These are phyloP conservation scores for Alopecurus myosuroides DNA, from an alignment of 176 grass and related monocot species.

Conservation along the genomic window DNA sequence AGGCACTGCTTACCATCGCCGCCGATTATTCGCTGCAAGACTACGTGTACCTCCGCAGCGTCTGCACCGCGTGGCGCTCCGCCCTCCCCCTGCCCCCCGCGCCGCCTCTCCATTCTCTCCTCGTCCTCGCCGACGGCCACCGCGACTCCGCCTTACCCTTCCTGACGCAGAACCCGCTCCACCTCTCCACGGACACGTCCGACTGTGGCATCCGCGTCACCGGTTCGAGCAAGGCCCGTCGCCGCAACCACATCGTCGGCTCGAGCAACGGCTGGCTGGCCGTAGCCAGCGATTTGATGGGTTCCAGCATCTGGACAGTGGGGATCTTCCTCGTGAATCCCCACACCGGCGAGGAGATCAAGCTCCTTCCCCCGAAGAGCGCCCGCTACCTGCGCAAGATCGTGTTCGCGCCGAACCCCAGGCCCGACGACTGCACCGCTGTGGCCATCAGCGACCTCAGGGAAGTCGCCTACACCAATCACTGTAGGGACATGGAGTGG, in stretches of 20 bases:
- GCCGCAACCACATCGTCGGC: background rate
- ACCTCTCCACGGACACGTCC: background rate
- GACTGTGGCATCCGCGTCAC: background rate
- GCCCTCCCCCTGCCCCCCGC: background rate
- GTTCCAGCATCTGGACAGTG: background rate
- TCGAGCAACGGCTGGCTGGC: background rate
- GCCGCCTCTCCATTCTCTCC: background rate
- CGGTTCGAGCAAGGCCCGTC: background rate
- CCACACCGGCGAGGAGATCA: background rate
- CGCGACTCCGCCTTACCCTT: too few relatives aligned
- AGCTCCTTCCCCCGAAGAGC: background rate
- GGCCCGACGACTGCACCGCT: background rate
- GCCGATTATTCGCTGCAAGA: background rate
- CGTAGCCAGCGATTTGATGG: background rate
- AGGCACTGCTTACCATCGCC: background rate
- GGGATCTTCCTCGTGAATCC: background rate
- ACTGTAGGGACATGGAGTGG: background rate
- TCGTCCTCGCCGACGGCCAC: background rate
- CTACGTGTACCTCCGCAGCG: background rate
- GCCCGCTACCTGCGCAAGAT: background rate
- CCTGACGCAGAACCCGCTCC: background rate
- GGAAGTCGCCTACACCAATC: background rate
- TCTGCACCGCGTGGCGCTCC: background rate
- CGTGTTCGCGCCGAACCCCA: background rate
- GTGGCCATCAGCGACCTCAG: background rate